Base-by-base conservation (phyloP, 78 protist genomes). In the Speleostelium caveatum region DNA sequence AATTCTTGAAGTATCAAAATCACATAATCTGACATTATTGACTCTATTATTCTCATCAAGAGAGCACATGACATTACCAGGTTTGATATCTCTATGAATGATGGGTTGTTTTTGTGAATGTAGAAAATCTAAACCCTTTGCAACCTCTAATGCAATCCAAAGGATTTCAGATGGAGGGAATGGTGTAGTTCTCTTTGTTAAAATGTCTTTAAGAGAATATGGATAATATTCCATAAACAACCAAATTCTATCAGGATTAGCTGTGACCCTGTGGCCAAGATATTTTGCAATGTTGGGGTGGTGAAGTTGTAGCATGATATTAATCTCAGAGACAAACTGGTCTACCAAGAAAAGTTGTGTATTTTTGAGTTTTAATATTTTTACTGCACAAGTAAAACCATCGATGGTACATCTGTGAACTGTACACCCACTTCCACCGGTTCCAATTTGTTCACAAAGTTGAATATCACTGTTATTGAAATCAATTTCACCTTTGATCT, bases 361-460 rank as follows among this genome's bases (percentile, higher is more conserved):
- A 35, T 75, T 69, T 28, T 72, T 68, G 39, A 87, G 67, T 60
- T 74, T 63, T 5, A 87, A 55, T 4, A 87, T 49, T 26, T 87
- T 87, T 2, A 87, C 93, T 33, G 93, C 93, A 74, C 93, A 87
- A 14, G 93, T 87, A 19, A 87, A 65, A 32, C 93, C 93, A 51
- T 87, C 88, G 45, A 87, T 58, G 1, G 88, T 87, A 21, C 93
- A 87, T 30, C 93, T 71, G 42, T 87, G 75, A 5, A 87, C 93
- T 7, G 68, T 41, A 26, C 88, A 75, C 19, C 93, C 93, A 87
- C 83, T 68, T 45, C 93, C 93, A 69, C 93, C 93, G 22, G 58
- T 32, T 1, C 93, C 93, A 21, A 87, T 42, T 51, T 45, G 69
- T 71, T 87, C 93, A 41, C 75, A 87, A 16, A 87, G 21, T 68